A percentile compares a stretch with the other conserved stretches of the same genome.
phyloP scores from a whole-genome alignment of 106 monocot genomes.

The Gastrodia elata region DNA sequence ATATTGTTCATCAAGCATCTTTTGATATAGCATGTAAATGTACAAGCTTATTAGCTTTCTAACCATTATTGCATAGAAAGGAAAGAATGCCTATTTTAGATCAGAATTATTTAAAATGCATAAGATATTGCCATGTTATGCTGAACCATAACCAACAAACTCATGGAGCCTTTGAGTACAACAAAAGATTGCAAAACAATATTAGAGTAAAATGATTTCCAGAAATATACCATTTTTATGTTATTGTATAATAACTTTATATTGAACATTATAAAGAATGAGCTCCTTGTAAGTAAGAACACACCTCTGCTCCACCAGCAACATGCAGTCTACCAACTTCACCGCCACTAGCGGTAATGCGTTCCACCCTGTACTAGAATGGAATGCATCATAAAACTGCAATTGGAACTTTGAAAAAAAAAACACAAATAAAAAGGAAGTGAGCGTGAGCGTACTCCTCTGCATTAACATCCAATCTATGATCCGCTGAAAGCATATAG shows the following conservation, averaged over 20 bases:
- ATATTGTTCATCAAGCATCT: not conserved
- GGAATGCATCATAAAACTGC: not conserved
- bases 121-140: not conserved
- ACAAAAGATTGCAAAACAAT: not conserved
- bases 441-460: slow-evolving; percentile 60
- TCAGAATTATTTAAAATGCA: not conserved
- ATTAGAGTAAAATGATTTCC: not conserved
- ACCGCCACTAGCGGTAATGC: slow-evolving; percentile 76
- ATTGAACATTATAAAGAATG: not conserved
- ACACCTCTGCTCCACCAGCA: slow-evolving; percentile 70
- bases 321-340: slow-evolving; percentile 83
- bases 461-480: slow-evolving; percentile 70
- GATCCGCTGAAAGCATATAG: slow-evolving; percentile 68
- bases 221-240: not conserved
- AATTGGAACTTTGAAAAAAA: not conserved
- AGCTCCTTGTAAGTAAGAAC: slow-evolving; percentile 1
- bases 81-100: too few relatives aligned
- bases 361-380: slow-evolving; percentile 45
- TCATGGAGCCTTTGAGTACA: not conserved
- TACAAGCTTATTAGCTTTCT: not conserved
- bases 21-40: not conserved
- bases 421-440: not conserved
- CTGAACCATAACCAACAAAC: not conserved
- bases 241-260: not conserved
- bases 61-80: too few relatives aligned